Conservation (phyloP, 1,284 basidiomycete species). For the Marasmius sp. region DNA sequence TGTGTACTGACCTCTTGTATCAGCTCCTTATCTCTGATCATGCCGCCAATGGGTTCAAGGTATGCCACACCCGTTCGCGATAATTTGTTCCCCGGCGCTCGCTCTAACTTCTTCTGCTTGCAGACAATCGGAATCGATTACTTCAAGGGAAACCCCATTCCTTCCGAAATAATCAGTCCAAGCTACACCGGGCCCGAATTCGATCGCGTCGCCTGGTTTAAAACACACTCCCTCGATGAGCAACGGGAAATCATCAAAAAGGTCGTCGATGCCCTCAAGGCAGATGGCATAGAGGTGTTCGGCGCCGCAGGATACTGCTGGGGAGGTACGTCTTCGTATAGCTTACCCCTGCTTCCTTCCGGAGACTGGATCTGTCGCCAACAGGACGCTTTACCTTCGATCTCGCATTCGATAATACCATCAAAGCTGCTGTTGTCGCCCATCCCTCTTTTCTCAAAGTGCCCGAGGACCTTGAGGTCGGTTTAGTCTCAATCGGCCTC, state of each 20-base stretch:
- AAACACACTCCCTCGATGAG: constrained; percentile 40
- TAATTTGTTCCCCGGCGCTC: constrained; percentile 49
- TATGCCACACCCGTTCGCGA: constrained; percentile 11
- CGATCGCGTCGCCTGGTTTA: constrained; percentile 50
- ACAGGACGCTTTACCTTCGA: constrained; percentile 29
- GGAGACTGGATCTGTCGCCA: constrained; percentile 36
- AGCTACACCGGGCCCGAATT: constrained; percentile 30
- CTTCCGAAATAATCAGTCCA: constrained; percentile 35
- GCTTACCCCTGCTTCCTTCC: constrained; percentile 32
- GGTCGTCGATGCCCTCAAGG: constrained; percentile 57
- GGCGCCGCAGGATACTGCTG: constrained; percentile 73
- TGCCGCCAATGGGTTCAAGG: constrained; percentile 51
- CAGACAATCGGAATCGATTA: constrained; percentile 56
- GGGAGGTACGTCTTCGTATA: constrained; percentile 45
- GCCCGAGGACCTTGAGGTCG: constrained; percentile 12
- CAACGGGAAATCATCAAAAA: constrained; percentile 58
- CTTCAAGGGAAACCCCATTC: constrained; percentile 58
- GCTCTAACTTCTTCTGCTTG: constrained; percentile 43
- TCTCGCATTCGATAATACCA: constrained; percentile 8
- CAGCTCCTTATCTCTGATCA: constrained; percentile 50
- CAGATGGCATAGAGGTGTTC: constrained; percentile 55
- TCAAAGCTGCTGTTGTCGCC: constrained; percentile 5
- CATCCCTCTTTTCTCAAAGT: constrained; percentile 10
- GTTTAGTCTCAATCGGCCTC: neutral
- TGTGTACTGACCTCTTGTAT: neutral